Percentiles rank a stretch among this genome's conserved stretches.
These are phyloP conservation scores for Cocos nucifera DNA, from an alignment of 176 grass and related monocot genomes.

Conservation along the genomic window DNA sequence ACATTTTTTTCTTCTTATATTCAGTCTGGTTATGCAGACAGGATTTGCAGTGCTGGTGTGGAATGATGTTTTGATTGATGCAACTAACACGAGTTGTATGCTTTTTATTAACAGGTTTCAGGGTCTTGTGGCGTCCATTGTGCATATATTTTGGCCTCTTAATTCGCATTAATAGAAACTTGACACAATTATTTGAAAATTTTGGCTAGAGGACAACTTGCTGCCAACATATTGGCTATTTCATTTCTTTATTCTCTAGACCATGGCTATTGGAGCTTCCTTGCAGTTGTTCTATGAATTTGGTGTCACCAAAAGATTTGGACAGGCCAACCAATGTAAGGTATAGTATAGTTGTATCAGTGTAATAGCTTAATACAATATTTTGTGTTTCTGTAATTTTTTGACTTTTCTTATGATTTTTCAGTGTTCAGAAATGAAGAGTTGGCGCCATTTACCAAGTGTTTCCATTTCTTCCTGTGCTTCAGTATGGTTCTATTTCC, in stretches of 20 bases:
- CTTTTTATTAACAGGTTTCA: too few relatives aligned
- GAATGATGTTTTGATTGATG: too few relatives aligned
- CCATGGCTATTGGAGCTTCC: constrained; percentile 67
- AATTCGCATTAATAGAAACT: too few relatives aligned
- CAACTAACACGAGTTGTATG: too few relatives aligned
- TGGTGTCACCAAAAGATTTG: constrained; percentile 25
- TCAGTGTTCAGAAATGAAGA: constrained; percentile 50
- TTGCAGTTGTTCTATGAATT: constrained; percentile 50
- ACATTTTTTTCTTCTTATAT: too few relatives aligned
- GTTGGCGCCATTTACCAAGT: constrained; percentile 37
- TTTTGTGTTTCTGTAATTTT: constrained; percentile 15
- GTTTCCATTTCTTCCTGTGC: constrained; percentile 31
- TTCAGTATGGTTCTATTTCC: constrained; percentile 30
- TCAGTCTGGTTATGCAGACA: too few relatives aligned
- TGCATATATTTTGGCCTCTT: too few relatives aligned
- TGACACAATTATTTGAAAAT: too few relatives aligned
- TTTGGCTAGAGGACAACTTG: too few relatives aligned
- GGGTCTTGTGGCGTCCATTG: too few relatives aligned
- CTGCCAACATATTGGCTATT: too few relatives aligned
- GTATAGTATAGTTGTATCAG: constrained; percentile 12
- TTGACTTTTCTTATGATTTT: constrained; percentile 10
- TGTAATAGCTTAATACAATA: constrained; percentile 9
- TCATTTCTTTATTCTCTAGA: constrained; percentile 1
- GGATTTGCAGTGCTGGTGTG: too few relatives aligned
- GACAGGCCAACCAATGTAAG: constrained; percentile 40